Evolutionary conservation across 2,329 filamentous ascomycete genomes (phyloP).

Genomic region (Septoria petroselini): DNA sequence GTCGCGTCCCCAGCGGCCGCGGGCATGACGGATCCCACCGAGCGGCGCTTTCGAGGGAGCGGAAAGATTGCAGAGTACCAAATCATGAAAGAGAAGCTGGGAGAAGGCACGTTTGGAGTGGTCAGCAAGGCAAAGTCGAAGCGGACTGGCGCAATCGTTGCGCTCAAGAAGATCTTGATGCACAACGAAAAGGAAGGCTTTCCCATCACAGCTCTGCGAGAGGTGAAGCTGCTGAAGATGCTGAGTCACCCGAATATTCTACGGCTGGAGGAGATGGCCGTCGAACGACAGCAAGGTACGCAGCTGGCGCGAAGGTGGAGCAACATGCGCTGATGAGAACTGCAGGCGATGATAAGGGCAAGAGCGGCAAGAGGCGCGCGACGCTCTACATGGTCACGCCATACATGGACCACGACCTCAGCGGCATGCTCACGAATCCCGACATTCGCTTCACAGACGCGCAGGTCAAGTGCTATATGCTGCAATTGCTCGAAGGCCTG

Average conservation of each 20-base stretch:
- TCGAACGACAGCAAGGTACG: conserved; percentile 77
- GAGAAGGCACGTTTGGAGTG: conserved; percentile 94
- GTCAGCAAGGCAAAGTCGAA: conserved; percentile 84
- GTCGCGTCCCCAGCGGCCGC: conserved; percentile 45
- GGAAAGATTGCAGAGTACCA: conserved; percentile 79
- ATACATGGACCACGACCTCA: conserved; percentile 99
- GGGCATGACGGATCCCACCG: conserved; percentile 47
- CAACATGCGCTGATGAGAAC: conserved; percentile 9
- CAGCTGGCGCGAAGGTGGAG: conserved; percentile 2
- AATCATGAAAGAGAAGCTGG: conserved; percentile 70
- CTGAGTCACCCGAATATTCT: conserved; percentile 89
- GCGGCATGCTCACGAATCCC: conserved; percentile 91
- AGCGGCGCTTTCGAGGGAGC: conserved; percentile 72
- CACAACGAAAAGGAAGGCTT: conserved; percentile 99
- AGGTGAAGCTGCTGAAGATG: conserved; percentile 96
- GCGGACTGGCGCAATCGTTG: conserved; percentile 71
- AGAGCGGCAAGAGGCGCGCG: conserved; percentile 56
- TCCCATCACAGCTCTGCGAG: conserved; percentile 94
- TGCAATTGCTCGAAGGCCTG: conserved; percentile 85
- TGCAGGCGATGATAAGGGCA: conserved; percentile 35
- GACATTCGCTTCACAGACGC: conserved; percentile 80
- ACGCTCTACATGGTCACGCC: conserved; percentile 99
- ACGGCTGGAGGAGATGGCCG: conserved; percentile 89
- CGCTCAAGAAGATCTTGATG: conserved; percentile 98
- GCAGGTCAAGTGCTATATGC: conserved; percentile 97